These are phyloP conservation scores for Xylaria sp. DNA, from an alignment of 2,329 filamentous ascomycete genomes.

Conservation along the genomic window DNA sequence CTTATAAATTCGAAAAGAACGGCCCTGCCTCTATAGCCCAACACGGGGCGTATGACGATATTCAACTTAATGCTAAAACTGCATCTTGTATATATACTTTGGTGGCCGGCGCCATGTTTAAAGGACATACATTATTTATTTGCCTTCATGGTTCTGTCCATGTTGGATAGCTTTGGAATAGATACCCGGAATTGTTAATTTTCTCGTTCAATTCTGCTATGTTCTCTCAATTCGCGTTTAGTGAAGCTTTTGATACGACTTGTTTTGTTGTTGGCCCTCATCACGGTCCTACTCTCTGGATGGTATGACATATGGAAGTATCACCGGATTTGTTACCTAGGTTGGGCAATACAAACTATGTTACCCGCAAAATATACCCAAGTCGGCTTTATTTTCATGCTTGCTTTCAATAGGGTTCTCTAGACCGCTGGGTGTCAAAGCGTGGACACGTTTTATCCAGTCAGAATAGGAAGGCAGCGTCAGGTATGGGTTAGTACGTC, in stretches of 20 bases:
- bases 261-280: not conserved
- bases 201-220: not conserved
- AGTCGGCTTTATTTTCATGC: not conserved
- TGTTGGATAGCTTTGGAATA: not conserved
- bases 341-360: not conserved
- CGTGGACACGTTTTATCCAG: constrained; percentile 12
- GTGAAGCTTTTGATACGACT: not conserved
- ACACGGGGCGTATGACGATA: not conserved
- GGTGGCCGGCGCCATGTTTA: constrained; percentile 13
- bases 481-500: not conserved
- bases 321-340: not conserved
- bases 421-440: not conserved
- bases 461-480: constrained; percentile 7
- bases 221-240: not conserved
- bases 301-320: not conserved
- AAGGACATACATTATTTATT: not conserved
- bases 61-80: constrained; percentile 13
- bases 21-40: not conserved
- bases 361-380: not conserved
- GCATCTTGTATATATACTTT: constrained; percentile 16
- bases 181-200: constrained; percentile 10
- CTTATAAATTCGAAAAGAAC: not conserved
- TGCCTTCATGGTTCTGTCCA: not conserved
- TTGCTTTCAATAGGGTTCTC: not conserved
- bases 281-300: not conserved